These are phyloP conservation scores for Xylaria scruposa DNA, from an alignment of 495 filamentous ascomycete genomes.

Conservation along the genomic window DNA sequence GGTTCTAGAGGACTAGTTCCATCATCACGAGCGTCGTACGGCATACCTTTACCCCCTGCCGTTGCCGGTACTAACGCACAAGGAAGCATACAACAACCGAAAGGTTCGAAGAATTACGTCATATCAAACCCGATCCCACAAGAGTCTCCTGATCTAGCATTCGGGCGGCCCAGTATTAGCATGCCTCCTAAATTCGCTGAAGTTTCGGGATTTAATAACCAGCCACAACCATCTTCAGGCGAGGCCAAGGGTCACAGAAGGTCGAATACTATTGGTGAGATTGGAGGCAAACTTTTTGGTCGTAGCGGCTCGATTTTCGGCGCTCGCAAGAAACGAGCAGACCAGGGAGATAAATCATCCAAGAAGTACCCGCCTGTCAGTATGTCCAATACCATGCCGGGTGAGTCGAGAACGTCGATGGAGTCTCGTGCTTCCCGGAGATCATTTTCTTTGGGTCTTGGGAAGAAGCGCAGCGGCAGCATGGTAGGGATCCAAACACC, in stretches of 20 bases:
- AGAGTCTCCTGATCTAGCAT: slow-evolving; percentile 54
- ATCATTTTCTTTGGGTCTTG: slow-evolving; percentile 76
- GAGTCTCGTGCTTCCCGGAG: slow-evolving; percentile 73
- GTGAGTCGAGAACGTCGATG: slow-evolving; percentile 73
- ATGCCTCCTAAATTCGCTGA: slow-evolving; percentile 58
- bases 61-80: slow-evolving; percentile 90
- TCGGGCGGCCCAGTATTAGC: slow-evolving; percentile 66
- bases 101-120: slow-evolving; percentile 72
- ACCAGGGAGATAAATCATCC: slow-evolving; percentile 52
- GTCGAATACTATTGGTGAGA: slow-evolving; percentile 85
- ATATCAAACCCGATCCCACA: slow-evolving; percentile 76
- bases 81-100: slow-evolving; percentile 86
- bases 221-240: slow-evolving; percentile 29
- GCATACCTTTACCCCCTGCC: slow-evolving; percentile 84
- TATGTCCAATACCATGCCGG: slow-evolving; percentile 68
- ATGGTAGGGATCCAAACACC: slow-evolving; percentile 58
- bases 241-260: slow-evolving; percentile 79
- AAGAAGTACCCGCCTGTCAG: slow-evolving; percentile 79
- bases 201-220: slow-evolving; percentile 52
- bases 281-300: slow-evolving; percentile 78
- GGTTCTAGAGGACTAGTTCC: slow-evolving; percentile 55
- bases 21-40: slow-evolving; percentile 80
- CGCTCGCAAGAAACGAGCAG: slow-evolving; percentile 54
- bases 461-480: slow-evolving; percentile 71
- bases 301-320: slow-evolving; percentile 82